Evolutionary conservation across 2,329 filamentous ascomycete species (phyloP).

Genomic region (Neonectria coccinea): DNA sequence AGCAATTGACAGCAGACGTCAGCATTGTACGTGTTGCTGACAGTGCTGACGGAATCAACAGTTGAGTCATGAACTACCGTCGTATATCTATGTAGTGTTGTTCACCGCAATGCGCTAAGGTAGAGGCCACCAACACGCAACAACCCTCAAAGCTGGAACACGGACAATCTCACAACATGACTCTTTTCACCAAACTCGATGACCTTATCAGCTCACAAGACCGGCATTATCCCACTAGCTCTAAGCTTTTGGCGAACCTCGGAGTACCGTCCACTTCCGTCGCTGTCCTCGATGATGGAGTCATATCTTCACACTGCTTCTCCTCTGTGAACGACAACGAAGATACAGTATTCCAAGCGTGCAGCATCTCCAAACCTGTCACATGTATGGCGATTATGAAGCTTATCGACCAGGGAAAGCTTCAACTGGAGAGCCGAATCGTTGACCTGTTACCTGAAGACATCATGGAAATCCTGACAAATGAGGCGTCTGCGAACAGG

Average conservation of each 20-base stretch:
- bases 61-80: too few species aligned
- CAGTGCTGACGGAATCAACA: too few species aligned
- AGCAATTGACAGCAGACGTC: too few species aligned
- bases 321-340: background rate
- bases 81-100: too few species aligned
- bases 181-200: background rate
- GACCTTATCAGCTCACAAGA: background rate
- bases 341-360: background rate
- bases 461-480: slow-evolving; percentile 1
- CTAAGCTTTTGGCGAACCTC: background rate
- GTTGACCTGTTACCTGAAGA: background rate
- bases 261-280: background rate
- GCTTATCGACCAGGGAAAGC: background rate
- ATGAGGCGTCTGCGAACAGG: background rate
- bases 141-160: too few species aligned
- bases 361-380: slow-evolving; percentile 4
- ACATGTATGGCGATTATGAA: background rate
- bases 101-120: too few species aligned
- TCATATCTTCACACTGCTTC: slow-evolving; percentile 2
- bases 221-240: background rate
- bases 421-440: background rate
- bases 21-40: too few species aligned
- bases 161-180: background rate
- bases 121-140: too few species aligned
- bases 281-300: background rate